Evolutionary conservation across 345 rosid species (phyloP).

Genomic region (Stellera chamaejasme): DNA sequence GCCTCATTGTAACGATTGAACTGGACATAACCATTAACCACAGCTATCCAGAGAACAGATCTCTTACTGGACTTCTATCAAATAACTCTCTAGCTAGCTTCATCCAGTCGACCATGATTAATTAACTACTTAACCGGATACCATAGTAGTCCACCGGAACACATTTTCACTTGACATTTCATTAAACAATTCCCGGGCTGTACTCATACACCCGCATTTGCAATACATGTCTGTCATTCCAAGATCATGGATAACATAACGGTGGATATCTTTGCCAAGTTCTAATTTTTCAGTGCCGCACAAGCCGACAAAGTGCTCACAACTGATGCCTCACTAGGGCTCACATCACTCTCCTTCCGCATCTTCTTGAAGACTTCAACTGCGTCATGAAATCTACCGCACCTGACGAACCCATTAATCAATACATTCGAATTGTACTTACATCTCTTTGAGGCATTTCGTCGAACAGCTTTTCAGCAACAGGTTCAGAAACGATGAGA

Average conservation of each 20-base stretch:
- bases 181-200: too few species aligned
- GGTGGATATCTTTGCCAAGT: constrained; percentile 3
- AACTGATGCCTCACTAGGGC: too few species aligned
- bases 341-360: too few species aligned
- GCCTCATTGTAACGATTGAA: constrained; percentile 37
- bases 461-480: constrained; percentile 2
- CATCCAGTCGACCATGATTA: not conserved
- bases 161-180: too few species aligned
- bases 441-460: not conserved
- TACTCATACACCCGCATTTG: too few species aligned
- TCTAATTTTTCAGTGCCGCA: too few species aligned
- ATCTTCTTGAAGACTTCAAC: too few species aligned
- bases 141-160: too few species aligned
- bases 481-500: too few species aligned
- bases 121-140: constrained; percentile 1
- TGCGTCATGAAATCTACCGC: too few species aligned
- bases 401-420: too few species aligned
- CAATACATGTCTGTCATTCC: not conserved
- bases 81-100: constrained; percentile 29
- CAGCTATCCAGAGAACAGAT: constrained; percentile 76
- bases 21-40: constrained; percentile 78
- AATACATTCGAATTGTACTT: not conserved
- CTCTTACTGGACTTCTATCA: constrained; percentile 56
- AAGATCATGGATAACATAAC: not conserved
- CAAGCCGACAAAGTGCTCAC: too few species aligned